Evolutionary conservation across 2,329 filamentous ascomycete species (phyloP).

Genomic region (Claviceps pusilla): DNA sequence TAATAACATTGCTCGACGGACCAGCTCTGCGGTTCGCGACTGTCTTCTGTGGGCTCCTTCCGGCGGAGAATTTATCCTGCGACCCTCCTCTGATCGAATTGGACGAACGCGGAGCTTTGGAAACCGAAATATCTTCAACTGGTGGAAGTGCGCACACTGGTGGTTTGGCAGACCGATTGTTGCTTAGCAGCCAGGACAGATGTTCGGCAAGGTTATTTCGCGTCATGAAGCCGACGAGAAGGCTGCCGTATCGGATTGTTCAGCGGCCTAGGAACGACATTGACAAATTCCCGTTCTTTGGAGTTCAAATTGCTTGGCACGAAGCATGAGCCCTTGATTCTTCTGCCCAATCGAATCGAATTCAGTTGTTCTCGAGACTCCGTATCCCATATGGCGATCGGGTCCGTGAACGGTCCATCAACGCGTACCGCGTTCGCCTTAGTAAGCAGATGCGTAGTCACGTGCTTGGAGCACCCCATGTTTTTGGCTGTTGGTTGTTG

Average conservation of each 20-base stretch:
- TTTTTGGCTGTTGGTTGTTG: background rate
- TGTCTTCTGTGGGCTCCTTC: background rate
- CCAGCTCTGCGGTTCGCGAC: background rate
- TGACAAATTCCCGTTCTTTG: background rate
- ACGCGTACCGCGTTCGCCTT: constrained; percentile 19
- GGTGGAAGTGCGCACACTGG: constrained; percentile 24
- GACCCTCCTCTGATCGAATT: constrained; percentile 1
- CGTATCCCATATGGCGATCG: background rate
- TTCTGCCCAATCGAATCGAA: background rate
- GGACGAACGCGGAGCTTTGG: constrained; percentile 14
- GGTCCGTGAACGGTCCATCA: background rate
- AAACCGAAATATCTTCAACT: constrained; percentile 13
- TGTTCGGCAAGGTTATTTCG: constrained; percentile 45
- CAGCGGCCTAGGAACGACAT: background rate
- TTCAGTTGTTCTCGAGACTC: background rate
- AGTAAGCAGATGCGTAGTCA: constrained; percentile 16
- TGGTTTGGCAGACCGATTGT: constrained; percentile 27
- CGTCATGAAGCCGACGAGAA: constrained; percentile 39
- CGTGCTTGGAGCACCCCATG: constrained; percentile 5
- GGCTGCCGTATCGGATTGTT: background rate
- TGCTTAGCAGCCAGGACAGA: constrained; percentile 41
- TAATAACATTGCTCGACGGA: constrained; percentile 9
- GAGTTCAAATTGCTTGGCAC: background rate
- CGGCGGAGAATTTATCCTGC: background rate
- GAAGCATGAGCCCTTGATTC: background rate